Conservation (phyloP, 140 eudicot species). For the Ambrosia hybrid region DNA sequence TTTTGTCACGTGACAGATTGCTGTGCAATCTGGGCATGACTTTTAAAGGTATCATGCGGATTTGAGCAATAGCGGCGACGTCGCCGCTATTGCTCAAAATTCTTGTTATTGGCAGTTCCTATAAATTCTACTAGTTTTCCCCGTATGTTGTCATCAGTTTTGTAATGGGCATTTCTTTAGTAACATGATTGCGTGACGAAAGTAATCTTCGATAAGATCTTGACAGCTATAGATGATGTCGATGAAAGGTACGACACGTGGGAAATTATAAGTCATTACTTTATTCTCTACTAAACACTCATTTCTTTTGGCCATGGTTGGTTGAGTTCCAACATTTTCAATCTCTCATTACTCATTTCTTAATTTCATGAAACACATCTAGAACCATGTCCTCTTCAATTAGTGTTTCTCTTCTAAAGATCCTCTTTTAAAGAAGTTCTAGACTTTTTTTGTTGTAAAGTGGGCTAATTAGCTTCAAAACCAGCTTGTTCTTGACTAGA, state of each 20-base stretch:
- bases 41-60: no score
- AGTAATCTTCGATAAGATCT: conserved; percentile 41
- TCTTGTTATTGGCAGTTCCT: background rate
- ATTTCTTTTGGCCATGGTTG: conserved; percentile 41
- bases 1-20: no score
- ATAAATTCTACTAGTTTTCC: background rate
- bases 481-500: conserved; percentile 11
- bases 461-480: conserved; percentile 8
- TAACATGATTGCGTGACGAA: conserved; percentile 33
- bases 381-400: conserved; percentile 21
- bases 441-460: conserved; percentile 24
- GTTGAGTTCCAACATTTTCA: conserved; percentile 55
- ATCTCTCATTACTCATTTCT: conserved; percentile 36
- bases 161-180: conserved; percentile 21
- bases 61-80: no score
- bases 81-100: no score
- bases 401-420: conserved; percentile 31
- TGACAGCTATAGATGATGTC: conserved; percentile 43
- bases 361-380: conserved; percentile 19
- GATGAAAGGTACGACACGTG: conserved; percentile 43
- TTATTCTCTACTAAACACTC: conserved; percentile 35
- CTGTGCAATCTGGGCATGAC: no score
- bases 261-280: conserved; percentile 47
- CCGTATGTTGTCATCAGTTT: background rate
- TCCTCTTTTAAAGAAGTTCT: background rate